These are phyloP conservation scores for Collybia mongolica DNA, from an alignment of 768 basidiomycete genomes.

Conservation along the genomic window DNA sequence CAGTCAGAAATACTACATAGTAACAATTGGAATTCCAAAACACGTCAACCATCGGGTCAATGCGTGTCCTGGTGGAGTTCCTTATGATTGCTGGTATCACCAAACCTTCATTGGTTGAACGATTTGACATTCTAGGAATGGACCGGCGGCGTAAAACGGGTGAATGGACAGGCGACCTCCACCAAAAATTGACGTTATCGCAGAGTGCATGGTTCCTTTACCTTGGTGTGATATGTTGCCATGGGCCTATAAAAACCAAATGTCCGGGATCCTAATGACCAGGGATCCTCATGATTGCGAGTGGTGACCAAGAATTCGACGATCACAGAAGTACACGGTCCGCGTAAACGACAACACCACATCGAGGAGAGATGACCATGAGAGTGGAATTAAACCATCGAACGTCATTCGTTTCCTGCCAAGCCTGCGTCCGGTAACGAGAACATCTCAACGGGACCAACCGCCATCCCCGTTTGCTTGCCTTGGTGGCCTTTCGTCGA, in stretches of 20 bases:
- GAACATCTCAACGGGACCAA: conserved; percentile 66
- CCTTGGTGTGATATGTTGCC: background rate
- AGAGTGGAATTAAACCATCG: conserved; percentile 45
- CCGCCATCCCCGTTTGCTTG: conserved; percentile 76
- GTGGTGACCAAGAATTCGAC: conserved; percentile 42
- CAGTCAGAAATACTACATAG: no score
- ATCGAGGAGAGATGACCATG: conserved; percentile 46
- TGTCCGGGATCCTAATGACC: conserved; percentile 3
- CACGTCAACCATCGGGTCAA: no score
- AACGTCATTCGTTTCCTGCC: conserved; percentile 35
- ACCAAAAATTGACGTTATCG: background rate
- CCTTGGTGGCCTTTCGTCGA: conserved; percentile 72
- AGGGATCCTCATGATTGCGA: conserved; percentile 28
- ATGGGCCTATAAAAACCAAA: background rate
- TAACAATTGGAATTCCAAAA: no score
- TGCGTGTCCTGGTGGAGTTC: no score
- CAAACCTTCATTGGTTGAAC: no score
- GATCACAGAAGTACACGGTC: conserved; percentile 45
- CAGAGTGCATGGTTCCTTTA: background rate
- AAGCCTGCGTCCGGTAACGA: conserved; percentile 29
- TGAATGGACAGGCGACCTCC: background rate
- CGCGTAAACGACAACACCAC: conserved; percentile 54
- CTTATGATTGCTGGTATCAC: no score
- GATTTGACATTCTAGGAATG: no score
- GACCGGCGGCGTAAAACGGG: no score